A percentile compares a stretch with the other conserved stretches of the same genome.
phyloP scores from a whole-genome alignment of 129 eudicot species.

The Chrysanthemum lavandulifolium region DNA sequence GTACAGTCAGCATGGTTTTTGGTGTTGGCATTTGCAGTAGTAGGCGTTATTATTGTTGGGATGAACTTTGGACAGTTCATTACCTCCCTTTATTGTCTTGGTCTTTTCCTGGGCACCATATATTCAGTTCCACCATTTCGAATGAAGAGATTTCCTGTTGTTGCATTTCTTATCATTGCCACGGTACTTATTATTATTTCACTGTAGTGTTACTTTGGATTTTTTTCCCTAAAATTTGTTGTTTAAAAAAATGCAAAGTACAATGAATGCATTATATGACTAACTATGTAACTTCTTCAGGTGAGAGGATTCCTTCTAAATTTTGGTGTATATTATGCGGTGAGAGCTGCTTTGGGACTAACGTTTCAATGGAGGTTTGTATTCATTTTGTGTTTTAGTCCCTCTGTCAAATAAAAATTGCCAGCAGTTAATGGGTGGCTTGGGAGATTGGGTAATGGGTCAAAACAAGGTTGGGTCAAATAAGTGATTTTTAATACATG shows the following conservation, averaged over 20 bases:
- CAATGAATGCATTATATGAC: no score
- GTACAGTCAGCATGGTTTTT: slow-evolving; percentile 95
- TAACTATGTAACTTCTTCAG: slow-evolving; percentile 39
- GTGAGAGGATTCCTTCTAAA: slow-evolving; percentile 96
- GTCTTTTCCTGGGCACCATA: slow-evolving; percentile 94
- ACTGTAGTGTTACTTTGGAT: no score
- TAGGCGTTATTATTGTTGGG: slow-evolving; percentile 79
- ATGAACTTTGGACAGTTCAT: slow-evolving; percentile 88
- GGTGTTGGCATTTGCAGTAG: slow-evolving; percentile 71
- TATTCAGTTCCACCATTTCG: slow-evolving; percentile 98
- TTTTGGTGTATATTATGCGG: slow-evolving; percentile 96
- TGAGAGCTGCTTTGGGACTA: slow-evolving; percentile 91
- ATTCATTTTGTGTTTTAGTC: slow-evolving; percentile 10
- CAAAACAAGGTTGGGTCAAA: not conserved
- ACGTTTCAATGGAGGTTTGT: slow-evolving; percentile 86
- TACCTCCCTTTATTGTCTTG: slow-evolving; percentile 77
- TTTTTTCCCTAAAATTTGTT: no score
- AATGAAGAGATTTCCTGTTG: slow-evolving; percentile 93
- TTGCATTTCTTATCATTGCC: slow-evolving; percentile 95
- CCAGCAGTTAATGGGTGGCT: not conserved
- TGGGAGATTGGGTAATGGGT: not conserved
- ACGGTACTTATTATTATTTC: no score
- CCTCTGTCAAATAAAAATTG: not conserved
- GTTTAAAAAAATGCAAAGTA: no score
- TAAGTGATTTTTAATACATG: not conserved